Evolutionary conservation across 768 basidiomycete genomes (phyloP).

Genomic region (Russula compacta): DNA sequence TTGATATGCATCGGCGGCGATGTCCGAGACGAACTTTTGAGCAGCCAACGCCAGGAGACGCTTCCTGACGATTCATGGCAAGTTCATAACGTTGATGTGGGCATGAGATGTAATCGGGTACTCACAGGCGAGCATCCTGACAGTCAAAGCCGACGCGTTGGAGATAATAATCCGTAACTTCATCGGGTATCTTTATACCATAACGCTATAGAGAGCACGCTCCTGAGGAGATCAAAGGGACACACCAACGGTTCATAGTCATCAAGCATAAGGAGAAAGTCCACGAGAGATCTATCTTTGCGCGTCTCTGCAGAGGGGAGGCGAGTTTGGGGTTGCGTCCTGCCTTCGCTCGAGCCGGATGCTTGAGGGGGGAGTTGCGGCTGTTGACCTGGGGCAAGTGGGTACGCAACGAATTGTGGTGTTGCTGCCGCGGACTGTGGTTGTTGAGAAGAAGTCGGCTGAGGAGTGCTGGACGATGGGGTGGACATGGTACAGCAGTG

Average conservation of each 20-base stretch:
- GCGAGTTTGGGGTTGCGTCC: slow-evolving; percentile 40
- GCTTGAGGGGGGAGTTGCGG: slow-evolving; percentile 19
- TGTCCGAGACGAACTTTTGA: slow-evolving; percentile 96
- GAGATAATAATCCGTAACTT: slow-evolving; percentile 95
- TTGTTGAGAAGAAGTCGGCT: slow-evolving; percentile 14
- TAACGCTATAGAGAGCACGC: neutral
- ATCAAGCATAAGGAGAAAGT: slow-evolving; percentile 93
- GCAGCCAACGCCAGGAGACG: slow-evolving; percentile 91
- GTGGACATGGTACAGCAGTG: slow-evolving; percentile 13
- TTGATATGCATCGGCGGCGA: slow-evolving; percentile 93
- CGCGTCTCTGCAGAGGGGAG: slow-evolving; percentile 73
- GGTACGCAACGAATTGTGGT: slow-evolving; percentile 19
- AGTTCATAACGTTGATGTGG: slow-evolving; percentile 2
- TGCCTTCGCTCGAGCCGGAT: slow-evolving; percentile 8
- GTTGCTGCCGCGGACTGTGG: slow-evolving; percentile 16
- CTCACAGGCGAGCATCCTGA: slow-evolving; percentile 85
- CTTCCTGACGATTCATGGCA: slow-evolving; percentile 46
- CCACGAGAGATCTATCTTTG: slow-evolving; percentile 84
- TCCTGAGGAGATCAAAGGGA: slow-evolving; percentile 5
- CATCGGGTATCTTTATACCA: slow-evolving; percentile 75
- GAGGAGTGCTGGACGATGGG: slow-evolving; percentile 15
- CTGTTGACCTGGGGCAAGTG: slow-evolving; percentile 19
- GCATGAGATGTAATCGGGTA: slow-evolving; percentile 3
- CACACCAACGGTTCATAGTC: slow-evolving; percentile 91
- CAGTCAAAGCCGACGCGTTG: slow-evolving; percentile 95